Evolutionary conservation across 129 eudicot genomes (phyloP), one percentile per base, ranked within the genome.

Genomic region (Kitagawia praeruptora): DNA sequence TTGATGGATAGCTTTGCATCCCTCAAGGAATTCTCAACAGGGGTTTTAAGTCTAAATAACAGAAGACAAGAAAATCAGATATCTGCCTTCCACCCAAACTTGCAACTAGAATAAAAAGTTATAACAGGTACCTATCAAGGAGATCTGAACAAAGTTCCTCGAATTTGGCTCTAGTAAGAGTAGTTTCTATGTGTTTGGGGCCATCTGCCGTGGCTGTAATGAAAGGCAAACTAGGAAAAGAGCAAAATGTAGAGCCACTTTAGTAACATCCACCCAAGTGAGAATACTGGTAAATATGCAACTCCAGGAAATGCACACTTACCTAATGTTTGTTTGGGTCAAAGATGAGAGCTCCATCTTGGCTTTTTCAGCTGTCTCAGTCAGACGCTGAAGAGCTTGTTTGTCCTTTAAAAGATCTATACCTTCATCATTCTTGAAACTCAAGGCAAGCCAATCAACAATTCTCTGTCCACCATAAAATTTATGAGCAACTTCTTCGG

Each of bases 181-280:
- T 95, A 80, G 99, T 92, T 66, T 95, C 99, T 42, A 95, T 95
- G 82, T 95, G 99, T 76, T 95, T 95, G 19, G 99, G 99, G 41
- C 99, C 99, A 82, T 95, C 99, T 56, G 90, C 90, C 14, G 99
- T 95, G 88, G 99, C 99, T 75, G 99, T 95, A 75, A 95, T 95
- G 84, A 95, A 95, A 69, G 99, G 99, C 88, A 95, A 86, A 76
- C 99, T 95, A 81, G 48, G 38, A 47, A 37, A 48, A 80, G 81
- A 63, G 5, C 19, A 64, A 77, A 23, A n/a, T 1, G 67, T 46
- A 10, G 78, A 39, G 42, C 3, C 1, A 19, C 41, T 14, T 31
- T 19, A 77, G 70, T 23, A 77, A 54, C 51, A 53, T 19, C 34
- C 6, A 21, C 66, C 78, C 11, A 37, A 23, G 58, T 11, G 12